These are phyloP conservation scores for Trypanosoma cruzi DNA, from an alignment of 208 protist genomes.

Conservation along the genomic window DNA sequence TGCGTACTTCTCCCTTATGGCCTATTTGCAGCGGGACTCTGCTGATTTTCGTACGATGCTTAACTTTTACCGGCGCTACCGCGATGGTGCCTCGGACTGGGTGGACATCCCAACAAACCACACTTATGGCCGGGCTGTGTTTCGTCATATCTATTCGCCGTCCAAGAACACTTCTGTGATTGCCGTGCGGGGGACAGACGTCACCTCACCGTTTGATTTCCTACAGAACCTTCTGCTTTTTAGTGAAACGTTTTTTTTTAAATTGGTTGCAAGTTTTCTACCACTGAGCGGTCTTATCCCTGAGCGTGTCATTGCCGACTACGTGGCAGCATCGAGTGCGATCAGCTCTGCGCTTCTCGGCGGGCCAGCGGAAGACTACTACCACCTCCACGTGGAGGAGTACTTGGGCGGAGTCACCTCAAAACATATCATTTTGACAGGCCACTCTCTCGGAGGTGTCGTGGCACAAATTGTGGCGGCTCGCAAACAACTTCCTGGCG, in stretches of 20 bases:
- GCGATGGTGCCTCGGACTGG: slow-evolving; percentile 24
- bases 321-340: slow-evolving; percentile 26
- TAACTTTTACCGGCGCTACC: slow-evolving; percentile 27
- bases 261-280: slow-evolving; percentile 27
- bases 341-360: slow-evolving; percentile 12
- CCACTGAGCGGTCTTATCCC: slow-evolving; percentile 26
- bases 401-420: slow-evolving; percentile 16
- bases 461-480: slow-evolving; percentile 34
- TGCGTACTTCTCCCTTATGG: slow-evolving; percentile 28
- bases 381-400: slow-evolving; percentile 31
- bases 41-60: slow-evolving; percentile 17
- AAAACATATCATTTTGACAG: slow-evolving; percentile 30
- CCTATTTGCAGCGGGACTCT: slow-evolving; percentile 23
- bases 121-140: slow-evolving; percentile 24
- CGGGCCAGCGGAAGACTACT: slow-evolving; percentile 11
- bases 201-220: slow-evolving; percentile 30
- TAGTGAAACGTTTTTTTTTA: slow-evolving; percentile 28
- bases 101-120: slow-evolving; percentile 19
- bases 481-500: slow-evolving; percentile 17
- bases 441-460: slow-evolving; percentile 33
- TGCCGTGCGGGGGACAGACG: slow-evolving; percentile 33
- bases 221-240: slow-evolving; percentile 36
- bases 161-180: slow-evolving; percentile 34
- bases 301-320: slow-evolving; percentile 24
- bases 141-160: slow-evolving; percentile 27